These are phyloP conservation scores for Pelargonium nanum DNA, from an alignment of 345 rosid species.

Conservation along the genomic window DNA sequence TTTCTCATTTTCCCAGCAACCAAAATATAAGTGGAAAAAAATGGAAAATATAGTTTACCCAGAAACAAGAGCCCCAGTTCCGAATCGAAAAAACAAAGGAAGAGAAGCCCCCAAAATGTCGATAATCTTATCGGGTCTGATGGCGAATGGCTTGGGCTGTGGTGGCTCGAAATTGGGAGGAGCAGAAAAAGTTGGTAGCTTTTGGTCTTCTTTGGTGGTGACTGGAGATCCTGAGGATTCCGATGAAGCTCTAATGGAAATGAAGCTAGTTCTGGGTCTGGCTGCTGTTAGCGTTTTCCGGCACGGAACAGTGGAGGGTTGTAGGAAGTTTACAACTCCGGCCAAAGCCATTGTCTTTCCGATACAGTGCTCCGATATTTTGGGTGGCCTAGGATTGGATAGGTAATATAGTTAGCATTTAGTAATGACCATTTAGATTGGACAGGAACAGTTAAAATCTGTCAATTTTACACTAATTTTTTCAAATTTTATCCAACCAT, in stretches of 20 bases:
- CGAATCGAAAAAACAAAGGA: constrained; percentile 58
- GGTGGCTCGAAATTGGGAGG: constrained; percentile 67
- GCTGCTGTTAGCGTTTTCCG: background rate
- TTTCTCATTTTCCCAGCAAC: background rate
- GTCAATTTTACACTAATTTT: too few species aligned
- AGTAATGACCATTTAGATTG: too few species aligned
- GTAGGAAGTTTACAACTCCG: background rate
- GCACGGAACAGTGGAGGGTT: background rate
- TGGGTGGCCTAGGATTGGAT: background rate
- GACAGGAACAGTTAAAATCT: too few species aligned
- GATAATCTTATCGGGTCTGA: constrained; percentile 44
- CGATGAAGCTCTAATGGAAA: constrained; percentile 37
- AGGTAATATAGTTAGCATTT: background rate
- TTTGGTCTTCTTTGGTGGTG: constrained; percentile 19
- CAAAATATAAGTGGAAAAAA: background rate
- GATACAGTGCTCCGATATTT: background rate
- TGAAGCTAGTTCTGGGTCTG: background rate
- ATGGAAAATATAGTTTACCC: constrained; percentile 31
- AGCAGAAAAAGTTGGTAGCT: constrained; percentile 24
- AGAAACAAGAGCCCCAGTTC: constrained; percentile 67
- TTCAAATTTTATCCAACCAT: too few species aligned
- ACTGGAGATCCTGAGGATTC: constrained; percentile 20
- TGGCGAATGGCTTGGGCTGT: constrained; percentile 50
- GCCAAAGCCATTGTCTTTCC: background rate
- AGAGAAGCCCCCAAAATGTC: constrained; percentile 65